Evolutionary conservation across 164 flowering plant genomes (phyloP), one percentile per base, ranked within the genome.

Genomic region (Piper betle): DNA sequence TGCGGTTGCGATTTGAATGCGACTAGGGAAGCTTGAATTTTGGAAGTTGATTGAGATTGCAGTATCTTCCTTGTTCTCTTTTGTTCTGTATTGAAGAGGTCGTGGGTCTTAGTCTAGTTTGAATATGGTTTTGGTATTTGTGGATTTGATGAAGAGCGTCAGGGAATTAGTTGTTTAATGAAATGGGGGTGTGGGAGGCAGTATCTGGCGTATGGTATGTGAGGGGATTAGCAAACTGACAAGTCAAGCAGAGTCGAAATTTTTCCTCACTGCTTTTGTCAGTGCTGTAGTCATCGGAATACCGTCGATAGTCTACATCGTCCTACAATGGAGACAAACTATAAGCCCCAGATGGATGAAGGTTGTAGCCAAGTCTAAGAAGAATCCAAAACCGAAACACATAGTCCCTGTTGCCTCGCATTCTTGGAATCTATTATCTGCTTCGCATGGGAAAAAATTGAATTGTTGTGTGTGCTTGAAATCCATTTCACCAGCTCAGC

Each of bases 401-500:
- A 85, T 80, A 65, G 80, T 72, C 68, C 92, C 97, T 55, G 65
- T 73, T 37, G 79, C 88, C 66, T 69, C 84, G 20, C 99, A 94
- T 67, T 69, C 78, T 52, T 94, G 99, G 99, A 64, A 20, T 56
- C 63, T 80, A 61, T 92, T 90, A 71, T 77, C 95, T 20, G 72
- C 79, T 5, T 79, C 83, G 57, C 95, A 89, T 69, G 96, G 83
- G 37, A 94, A 82, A 74, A 88, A 76, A 67, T 71, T 86, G 39
- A 88, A 81, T 52, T 94, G 99, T 64, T 94, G 97, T 75, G 93
- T 88, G 10, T 94, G 99, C 75, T 84, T 88, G 64, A 88, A 84
- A 67, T 78, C 93, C 17, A 56, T 81, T 64, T 77, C 79, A 33
- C 78, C 88, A n/a, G 74, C 96, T 55, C 99, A 88, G 67, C 62